A percentile compares a stretch with the other conserved stretches of the same genome.
These are phyloP conservation scores for Lolium rigidum DNA, from an alignment of 176 grass and related monocot species.

Conservation along the genomic window DNA sequence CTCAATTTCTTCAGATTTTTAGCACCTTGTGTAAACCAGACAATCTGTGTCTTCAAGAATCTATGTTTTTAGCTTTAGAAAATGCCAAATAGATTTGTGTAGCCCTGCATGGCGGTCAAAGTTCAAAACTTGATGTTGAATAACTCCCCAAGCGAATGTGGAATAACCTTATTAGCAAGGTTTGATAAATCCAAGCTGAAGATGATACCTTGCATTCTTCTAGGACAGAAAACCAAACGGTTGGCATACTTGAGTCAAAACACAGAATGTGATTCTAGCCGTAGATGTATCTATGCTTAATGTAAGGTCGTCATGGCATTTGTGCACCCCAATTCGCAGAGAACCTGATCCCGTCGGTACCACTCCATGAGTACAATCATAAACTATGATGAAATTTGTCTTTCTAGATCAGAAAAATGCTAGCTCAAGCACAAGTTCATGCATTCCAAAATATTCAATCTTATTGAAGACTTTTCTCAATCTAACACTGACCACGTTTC, in stretches of 20 bases:
- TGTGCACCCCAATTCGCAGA: constrained; percentile 9
- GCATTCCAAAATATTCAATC: constrained; percentile 39
- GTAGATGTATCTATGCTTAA: constrained; percentile 11
- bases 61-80: constrained; percentile 52
- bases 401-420: constrained; percentile 35
- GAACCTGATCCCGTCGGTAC: background rate
- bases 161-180: constrained; percentile 31
- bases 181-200: constrained; percentile 43
- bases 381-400: constrained; percentile 20
- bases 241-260: constrained; percentile 27
- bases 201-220: constrained; percentile 33
- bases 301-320: background rate
- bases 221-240: background rate
- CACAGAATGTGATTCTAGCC: constrained; percentile 32
- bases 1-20: constrained; percentile 41
- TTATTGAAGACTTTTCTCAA: constrained; percentile 33
- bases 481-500: constrained; percentile 52
- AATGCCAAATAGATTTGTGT: constrained; percentile 45
- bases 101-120: constrained; percentile 49
- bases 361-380: background rate
- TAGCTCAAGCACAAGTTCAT: constrained; percentile 53
- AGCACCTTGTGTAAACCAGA: constrained; percentile 19
- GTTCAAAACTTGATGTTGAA: constrained; percentile 45
- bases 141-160: constrained; percentile 43
- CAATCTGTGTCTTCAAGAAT: constrained; percentile 31